These are phyloP conservation scores for Microascus cirrosus DNA, from an alignment of 2,329 filamentous ascomycete species.

Conservation along the genomic window DNA sequence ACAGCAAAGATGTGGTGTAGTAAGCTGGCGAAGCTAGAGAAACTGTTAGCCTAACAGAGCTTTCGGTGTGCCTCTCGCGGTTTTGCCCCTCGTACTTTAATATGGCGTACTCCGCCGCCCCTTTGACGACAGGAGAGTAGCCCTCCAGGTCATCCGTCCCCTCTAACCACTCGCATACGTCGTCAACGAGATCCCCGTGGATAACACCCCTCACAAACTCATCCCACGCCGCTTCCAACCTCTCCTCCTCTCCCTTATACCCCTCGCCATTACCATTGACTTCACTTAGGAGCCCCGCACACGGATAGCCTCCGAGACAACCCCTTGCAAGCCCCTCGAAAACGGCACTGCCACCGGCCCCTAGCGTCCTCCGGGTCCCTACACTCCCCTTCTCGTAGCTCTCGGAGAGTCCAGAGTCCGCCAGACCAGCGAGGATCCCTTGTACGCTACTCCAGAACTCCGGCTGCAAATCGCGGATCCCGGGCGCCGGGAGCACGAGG, in stretches of 20 bases:
- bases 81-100: conserved; percentile 44
- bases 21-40: conserved; percentile 54
- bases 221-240: conserved; percentile 50
- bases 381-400: conserved; percentile 72
- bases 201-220: conserved; percentile 55
- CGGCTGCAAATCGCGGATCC: conserved; percentile 47
- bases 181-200: conserved; percentile 56
- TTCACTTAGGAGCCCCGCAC: background rate
- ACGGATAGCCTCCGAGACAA: conserved; percentile 47
- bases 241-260: conserved; percentile 45
- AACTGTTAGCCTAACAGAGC: background rate
- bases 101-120: conserved; percentile 53
- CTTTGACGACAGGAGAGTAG: conserved; percentile 50
- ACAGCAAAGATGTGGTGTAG: conserved; percentile 63
- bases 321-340: conserved; percentile 60
- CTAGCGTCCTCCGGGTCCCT: conserved; percentile 63
- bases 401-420: conserved; percentile 61
- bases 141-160: conserved; percentile 52
- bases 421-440: conserved; percentile 49
- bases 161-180: conserved; percentile 49
- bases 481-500: conserved; percentile 55
- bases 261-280: conserved; percentile 28
- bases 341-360: conserved; percentile 59
- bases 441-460: conserved; percentile 57
- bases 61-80: too few species aligned